phyloP scores from a whole-genome alignment of 371 early-diverging fungal species.

The Mucor sp. region DNA sequence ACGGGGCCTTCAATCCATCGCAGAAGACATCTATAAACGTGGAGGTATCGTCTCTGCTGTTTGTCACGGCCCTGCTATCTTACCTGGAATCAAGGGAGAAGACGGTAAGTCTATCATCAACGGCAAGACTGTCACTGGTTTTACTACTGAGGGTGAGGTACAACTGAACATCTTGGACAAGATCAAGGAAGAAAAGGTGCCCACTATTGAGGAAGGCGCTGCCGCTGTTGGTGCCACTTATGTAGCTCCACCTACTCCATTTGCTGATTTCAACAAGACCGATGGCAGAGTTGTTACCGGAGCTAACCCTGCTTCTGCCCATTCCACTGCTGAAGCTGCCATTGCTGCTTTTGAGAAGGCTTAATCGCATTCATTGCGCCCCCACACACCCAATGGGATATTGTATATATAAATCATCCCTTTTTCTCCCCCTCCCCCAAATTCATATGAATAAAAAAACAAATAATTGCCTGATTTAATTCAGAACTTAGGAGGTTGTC shows the following conservation, averaged over 20 bases:
- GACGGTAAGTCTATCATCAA: slow-evolving; percentile 41
- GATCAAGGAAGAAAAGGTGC: slow-evolving; percentile 40
- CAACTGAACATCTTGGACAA: slow-evolving; percentile 31
- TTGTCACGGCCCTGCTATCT: slow-evolving; percentile 59
- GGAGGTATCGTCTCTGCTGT: slow-evolving; percentile 59
- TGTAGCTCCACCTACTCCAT: slow-evolving; percentile 42
- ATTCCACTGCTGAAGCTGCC: slow-evolving; percentile 51
- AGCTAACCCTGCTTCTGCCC: slow-evolving; percentile 56
- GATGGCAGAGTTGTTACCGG: slow-evolving; percentile 56
- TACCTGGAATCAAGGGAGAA: slow-evolving; percentile 44
- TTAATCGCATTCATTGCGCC: neutral
- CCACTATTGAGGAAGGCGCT: slow-evolving; percentile 42
- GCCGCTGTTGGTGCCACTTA: slow-evolving; percentile 38
- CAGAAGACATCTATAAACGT: slow-evolving; percentile 50
- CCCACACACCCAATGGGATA: neutral
- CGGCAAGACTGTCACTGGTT: slow-evolving; percentile 54
- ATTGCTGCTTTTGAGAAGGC: slow-evolving; percentile 37
- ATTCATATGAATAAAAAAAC: neutral
- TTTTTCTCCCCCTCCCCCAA: neutral
- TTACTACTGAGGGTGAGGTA: slow-evolving; percentile 49
- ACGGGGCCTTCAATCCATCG: slow-evolving; percentile 38
- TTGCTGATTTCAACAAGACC: slow-evolving; percentile 39
- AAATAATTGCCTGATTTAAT: neutral
- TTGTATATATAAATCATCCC: neutral
- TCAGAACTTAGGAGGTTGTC: neutral